Base-by-base conservation (phyloP, 1,139 yeast species). In the Dujonia santamariae region DNA sequence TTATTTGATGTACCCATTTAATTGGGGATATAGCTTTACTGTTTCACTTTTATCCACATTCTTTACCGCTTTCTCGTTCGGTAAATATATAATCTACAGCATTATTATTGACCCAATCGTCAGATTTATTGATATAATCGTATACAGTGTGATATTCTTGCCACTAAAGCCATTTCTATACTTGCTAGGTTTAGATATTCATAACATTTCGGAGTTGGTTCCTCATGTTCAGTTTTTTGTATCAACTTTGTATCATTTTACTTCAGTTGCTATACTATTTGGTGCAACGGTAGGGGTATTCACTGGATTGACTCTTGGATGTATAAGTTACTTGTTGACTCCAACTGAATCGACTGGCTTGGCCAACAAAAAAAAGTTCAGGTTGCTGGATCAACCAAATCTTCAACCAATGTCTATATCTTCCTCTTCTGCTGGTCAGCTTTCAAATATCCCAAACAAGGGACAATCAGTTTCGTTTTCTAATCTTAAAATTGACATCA, bases 111-210 rank as follows among this genome's bases (percentile, higher is more conserved):
- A 7, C 7, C 32, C 32, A 5, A 15, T 29, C 12, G 19, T 21
- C 12, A 20, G 19, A 25, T 22, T 29, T 4, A 11, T 20, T 8
- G 32, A 29, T 15, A 17, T 29, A 7, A 14, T n/a, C 12, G 32
- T 20, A 12, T 29, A 18, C 26, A 5, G 12, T 21, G 23, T 12
- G 27, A 11, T 52, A 7, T 43, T 43, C 25, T 23, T 56, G 8
- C 59, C 61, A 5, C 36, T 53, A 12, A 38, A 41, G 28, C 63
- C 63, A 12, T 32, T 54, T 4, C 34, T 51, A 4, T 38, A 43
- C 30, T 16, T 42, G 7, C 32, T 53, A 5, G 46, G 42, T 4
- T 33, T 51, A 6, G 46, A 48, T 9, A 4, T 22, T 4, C 13
- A 19, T 14, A 19, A 30, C 19, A 7, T 23, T 11, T 4, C 20